Conservation (phyloP, 306 rosid species). For the Prinsepia uniflora region DNA sequence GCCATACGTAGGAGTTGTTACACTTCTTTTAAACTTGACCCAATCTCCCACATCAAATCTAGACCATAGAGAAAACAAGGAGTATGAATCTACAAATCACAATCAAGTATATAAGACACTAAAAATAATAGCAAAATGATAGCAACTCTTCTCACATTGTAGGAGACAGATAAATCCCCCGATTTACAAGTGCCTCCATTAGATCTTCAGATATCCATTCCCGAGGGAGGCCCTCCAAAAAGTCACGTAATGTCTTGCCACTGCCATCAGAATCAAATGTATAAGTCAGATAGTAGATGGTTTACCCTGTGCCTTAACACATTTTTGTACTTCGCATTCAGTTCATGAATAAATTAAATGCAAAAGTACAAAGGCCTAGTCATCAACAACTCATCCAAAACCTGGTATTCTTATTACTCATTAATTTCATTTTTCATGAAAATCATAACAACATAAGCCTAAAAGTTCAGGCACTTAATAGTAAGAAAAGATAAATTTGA, state of each 20-base stretch:
- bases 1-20: conserved; percentile 70
- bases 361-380: conserved; percentile 9
- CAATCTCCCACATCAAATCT: conserved; percentile 93
- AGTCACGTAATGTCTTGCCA: conserved; percentile 87
- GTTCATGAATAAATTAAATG: conserved; percentile 1
- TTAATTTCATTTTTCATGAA: not conserved
- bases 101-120: conserved; percentile 2
- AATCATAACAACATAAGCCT: not conserved
- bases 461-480: conserved; percentile 4
- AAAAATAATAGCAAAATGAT: conserved; percentile 27
- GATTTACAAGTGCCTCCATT: conserved; percentile 73
- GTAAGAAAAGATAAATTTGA: not conserved
- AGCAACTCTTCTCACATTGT: conserved; percentile 51
- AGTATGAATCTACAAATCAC: not conserved
- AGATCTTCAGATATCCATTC: conserved; percentile 96
- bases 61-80: conserved; percentile 17
- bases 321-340: conserved; percentile 5
- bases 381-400: not conserved
- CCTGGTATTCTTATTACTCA: not conserved
- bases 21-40: conserved; percentile 85
- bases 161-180: conserved; percentile 76
- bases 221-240: conserved; percentile 86
- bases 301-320: conserved; percentile 13
- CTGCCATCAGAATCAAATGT: conserved; percentile 44
- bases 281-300: conserved; percentile 14